Base-by-base conservation (phyloP, 2,329 filamentous ascomycete genomes). In the Verticillium klebahnii region DNA sequence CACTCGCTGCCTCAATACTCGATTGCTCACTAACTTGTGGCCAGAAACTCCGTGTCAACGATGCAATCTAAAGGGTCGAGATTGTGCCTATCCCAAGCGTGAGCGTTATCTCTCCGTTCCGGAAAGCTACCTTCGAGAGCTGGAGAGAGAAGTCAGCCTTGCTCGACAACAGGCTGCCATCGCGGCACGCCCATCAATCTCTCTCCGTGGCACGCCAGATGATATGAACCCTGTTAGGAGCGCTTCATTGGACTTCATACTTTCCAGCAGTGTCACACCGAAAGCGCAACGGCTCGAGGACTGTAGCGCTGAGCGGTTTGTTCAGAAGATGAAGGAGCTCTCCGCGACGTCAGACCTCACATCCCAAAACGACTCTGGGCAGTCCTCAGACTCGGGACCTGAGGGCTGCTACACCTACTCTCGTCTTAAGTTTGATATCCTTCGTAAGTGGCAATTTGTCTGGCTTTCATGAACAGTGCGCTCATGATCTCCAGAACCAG, bases 391-490 rank as follows among this genome's bases (percentile, higher is more conserved):
- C 4, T 54, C 50, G 14, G 31, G 5, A 6, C 31, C 60, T 2
- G 54, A 60, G 2, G 52, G 54, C 2, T 9, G 9, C 11, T 66
- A 67, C 57, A 64, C 66, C 19, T 67, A 67, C 52, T 63, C 61
- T 12, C 58, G 61, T 11, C 59, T 67, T 12, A 63, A 65, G 12
- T 67, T 65, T 29, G 66, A 67, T 34, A 60, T 65, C n/a, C 50
- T 66, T 15, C 62, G 62, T 65, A 31, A 60, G 64, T 61, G 12
- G 11, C 1, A 8, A 25, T 6, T 15, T 15, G 2, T 29, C 29
- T 3, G 34, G 9, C 34, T 12, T 36, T 2, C 14, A 3, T 3
- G 34, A 36, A 36, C 9, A 14, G 5, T 17, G 11, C 12, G 32
- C n/a, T n/a, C 19, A 7, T 12, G 12, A 39, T 8, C 2, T 1